A percentile compares a stretch with the other conserved stretches of the same genome.
These are phyloP conservation scores for grape (Vitis vinifera) DNA, from an alignment of 164 flowering plant species.

Conservation along the genomic window ASM3070453v1 NC_081816.1:6385001-6385500, in stretches of 20 bases:
- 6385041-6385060: no score
- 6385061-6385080: conserved; percentile 28
- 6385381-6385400: background rate
- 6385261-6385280: background rate
- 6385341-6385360: background rate
- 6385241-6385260: background rate
- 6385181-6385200: conserved; percentile 69
- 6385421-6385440: no score
- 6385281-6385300: background rate
- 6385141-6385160: conserved; percentile 87
- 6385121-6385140: conserved; percentile 98
- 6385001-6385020: no score
- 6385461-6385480: no score
- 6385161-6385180: conserved; percentile 99
- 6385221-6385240: background rate
- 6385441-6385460: no score
- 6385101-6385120: conserved; percentile 97
- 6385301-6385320: background rate
- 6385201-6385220: conserved; percentile 14
- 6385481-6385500: no score
- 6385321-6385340: background rate
- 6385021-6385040: no score
- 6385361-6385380: background rate
- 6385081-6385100: conserved; percentile 79
- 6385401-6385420: background rate